Percentiles rank a stretch among this genome's conserved stretches.
phyloP scores from a whole-genome alignment of 2,329 filamentous ascomycete genomes.

The Gnomoniopsis sp. region DNA sequence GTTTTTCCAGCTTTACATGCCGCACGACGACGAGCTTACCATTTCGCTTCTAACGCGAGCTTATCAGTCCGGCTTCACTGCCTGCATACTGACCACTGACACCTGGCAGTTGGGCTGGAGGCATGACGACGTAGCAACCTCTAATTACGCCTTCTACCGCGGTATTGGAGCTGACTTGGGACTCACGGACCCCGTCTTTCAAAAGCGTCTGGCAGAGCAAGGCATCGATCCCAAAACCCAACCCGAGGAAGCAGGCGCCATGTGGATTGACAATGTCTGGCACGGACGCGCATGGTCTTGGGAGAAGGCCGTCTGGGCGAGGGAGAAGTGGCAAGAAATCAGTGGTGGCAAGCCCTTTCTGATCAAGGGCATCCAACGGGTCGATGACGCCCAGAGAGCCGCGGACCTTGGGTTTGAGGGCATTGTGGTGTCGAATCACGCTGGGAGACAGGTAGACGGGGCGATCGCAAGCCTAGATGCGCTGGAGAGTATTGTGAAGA shows the following conservation, averaged over 20 bases:
- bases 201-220: constrained; percentile 44
- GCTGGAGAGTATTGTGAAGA: constrained; percentile 54
- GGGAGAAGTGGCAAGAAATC: constrained; percentile 56
- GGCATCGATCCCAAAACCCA: constrained; percentile 51
- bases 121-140: constrained; percentile 52
- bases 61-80: constrained; percentile 50
- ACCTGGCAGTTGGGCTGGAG: constrained; percentile 63
- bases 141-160: constrained; percentile 62
- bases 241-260: constrained; percentile 50
- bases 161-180: constrained; percentile 57
- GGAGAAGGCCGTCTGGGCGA: constrained; percentile 61
- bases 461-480: constrained; percentile 58
- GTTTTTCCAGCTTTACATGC: constrained; percentile 64
- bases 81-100: constrained; percentile 58
- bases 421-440: constrained; percentile 58
- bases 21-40: constrained; percentile 59
- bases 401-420: constrained; percentile 57
- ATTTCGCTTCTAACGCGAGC: constrained; percentile 54
- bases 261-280: constrained; percentile 64
- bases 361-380: constrained; percentile 61
- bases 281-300: constrained; percentile 60
- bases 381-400: constrained; percentile 53
- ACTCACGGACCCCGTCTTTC: constrained; percentile 57
- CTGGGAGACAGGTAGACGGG: constrained; percentile 59
- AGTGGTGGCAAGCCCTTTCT: constrained; percentile 56